Evolutionary conservation across 169 alveolate genomes (phyloP), one percentile per base, ranked within the genome.

Genomic region (Plasmodium vivax): DNA sequence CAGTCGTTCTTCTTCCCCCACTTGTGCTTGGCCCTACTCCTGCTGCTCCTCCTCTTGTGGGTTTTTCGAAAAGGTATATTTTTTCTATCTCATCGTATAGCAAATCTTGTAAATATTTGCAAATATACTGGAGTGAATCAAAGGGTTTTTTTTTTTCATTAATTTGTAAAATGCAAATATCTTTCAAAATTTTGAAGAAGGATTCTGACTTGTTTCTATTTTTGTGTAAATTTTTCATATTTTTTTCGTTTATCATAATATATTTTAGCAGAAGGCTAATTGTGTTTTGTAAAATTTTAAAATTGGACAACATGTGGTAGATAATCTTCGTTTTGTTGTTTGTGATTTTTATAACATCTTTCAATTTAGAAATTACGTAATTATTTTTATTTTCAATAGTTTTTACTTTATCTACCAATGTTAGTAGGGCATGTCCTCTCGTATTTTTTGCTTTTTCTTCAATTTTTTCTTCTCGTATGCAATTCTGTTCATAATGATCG

Each of bases 381-480:
- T 85, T 85, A 75, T 85, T 85, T 85, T 85, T 85, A 75, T 47
- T 85, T 85, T 85, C 93, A 5, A 85, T 85, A 1, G 77, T 85
- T 85, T 85, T 85, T 51, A 85, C 85, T 85, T 85, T 85, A 19
- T 85, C 93, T 27, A 85, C 93, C 75, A 85, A 75, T 34, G 93
- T 85, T 36, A 85, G 68, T 47, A 85, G n/a, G 32, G 93, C 93
- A 56, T 85, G 93, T 14, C 93, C 93, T 75, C 93, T 85, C 8
- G 85, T 75, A 75, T 85, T 85, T 85, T 74, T 85, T n/a, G 93
- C 30, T 36, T 68, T 85, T 74, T 85, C 93, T 85, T 85, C 93
- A 8, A 85, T 75, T 85, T 85, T 85, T 73, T 85, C 93, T 75
- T 85, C 93, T 85, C 93, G 56, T 75, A 85, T 51, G 62, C 93